Base-by-base conservation (phyloP, 805 yeast genomes). In the Starmerella ratchasimensis region DNA sequence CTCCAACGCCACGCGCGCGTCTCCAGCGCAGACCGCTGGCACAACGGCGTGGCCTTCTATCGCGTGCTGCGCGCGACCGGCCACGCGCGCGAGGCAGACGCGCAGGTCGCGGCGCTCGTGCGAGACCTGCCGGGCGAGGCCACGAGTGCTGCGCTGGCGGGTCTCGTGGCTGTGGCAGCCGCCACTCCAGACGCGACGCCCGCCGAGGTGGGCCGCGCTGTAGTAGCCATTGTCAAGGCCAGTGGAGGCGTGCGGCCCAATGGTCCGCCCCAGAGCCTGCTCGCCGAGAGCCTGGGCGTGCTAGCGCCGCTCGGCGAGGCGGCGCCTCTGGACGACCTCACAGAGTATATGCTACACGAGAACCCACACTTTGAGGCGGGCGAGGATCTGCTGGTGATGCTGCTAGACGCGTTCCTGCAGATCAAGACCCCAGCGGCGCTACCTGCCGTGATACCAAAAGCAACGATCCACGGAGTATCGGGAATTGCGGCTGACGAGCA, bases 21-120 rank as follows among this genome's bases (percentile, higher is more conserved):
- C 3, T 14, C 35, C 5, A 16, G 23, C 0, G 24, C 24, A 3
- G 45, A 41, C 8, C 37, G 38, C 14, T 36, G 49, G 3, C 34
- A 37, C 21, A 54, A 53, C 31, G 56, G 54, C 2, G 18, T 44
- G 24, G 30, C 37, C 4, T 56, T 45, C 39, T 45, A 45, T 33
- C 22, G 29, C 28, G 35, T 45, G 18, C 39, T 55, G 28, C 33
- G 54, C 5, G 25, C 34, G 9, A 32, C 38, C 27, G 45, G 47
- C 7, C 38, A 37, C 36, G 24, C 34, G 3, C 33, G 19, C 5
- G 56, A 54, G 31, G 41, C 56, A 2, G 26, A 31, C 11, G 41
- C 41, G 37, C 33, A 52, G 28, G 36, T 53, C 5, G 32, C 27
- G 10, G 46, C 47, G 6, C 31, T 49, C 21, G 29, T 47, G 17